Evolutionary conservation across 1,139 yeast genomes (phyloP).

Genomic region (Casaregolazyma suthepensis): DNA sequence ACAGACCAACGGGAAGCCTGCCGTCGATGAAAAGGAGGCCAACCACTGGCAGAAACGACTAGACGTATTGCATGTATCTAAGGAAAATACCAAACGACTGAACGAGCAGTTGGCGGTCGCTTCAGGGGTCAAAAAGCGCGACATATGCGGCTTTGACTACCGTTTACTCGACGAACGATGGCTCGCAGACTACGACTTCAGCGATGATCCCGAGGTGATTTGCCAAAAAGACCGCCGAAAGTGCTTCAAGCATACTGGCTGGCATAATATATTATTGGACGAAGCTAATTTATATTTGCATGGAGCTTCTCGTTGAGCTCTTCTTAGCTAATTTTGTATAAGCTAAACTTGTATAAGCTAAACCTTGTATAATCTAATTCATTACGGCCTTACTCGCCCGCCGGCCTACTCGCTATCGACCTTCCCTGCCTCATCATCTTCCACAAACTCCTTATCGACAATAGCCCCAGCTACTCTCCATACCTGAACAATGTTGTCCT

Average conservation of each 20-base stretch:
- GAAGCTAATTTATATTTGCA: constrained; percentile 8
- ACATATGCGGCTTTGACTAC: constrained; percentile 40
- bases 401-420: background rate
- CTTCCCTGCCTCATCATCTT: constrained; percentile 25
- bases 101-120: constrained; percentile 20
- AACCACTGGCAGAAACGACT: constrained; percentile 21
- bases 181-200: constrained; percentile 16
- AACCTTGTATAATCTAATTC: constrained; percentile 7
- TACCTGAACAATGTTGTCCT: constrained; percentile 82
- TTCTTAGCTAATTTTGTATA: constrained; percentile 5
- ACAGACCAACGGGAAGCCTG: constrained; percentile 17
- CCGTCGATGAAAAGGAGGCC: constrained; percentile 18
- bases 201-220: constrained; percentile 26
- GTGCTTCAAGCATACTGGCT: constrained; percentile 60
- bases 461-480: constrained; percentile 53
- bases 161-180: constrained; percentile 24
- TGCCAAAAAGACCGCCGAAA: constrained; percentile 62
- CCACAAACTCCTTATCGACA: constrained; percentile 45
- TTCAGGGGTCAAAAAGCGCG: constrained; percentile 29
- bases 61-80: constrained; percentile 21
- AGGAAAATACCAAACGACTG: constrained; percentile 21
- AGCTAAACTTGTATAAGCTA: constrained; percentile 7
- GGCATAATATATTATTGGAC: constrained; percentile 48
- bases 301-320: constrained; percentile 8
- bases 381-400: too few relatives aligned